Evolutionary conservation across 2,329 filamentous ascomycete genomes (phyloP), one percentile per base, ranked within the genome.

Genomic region (Pseudogymnoascus destructans): DNA sequence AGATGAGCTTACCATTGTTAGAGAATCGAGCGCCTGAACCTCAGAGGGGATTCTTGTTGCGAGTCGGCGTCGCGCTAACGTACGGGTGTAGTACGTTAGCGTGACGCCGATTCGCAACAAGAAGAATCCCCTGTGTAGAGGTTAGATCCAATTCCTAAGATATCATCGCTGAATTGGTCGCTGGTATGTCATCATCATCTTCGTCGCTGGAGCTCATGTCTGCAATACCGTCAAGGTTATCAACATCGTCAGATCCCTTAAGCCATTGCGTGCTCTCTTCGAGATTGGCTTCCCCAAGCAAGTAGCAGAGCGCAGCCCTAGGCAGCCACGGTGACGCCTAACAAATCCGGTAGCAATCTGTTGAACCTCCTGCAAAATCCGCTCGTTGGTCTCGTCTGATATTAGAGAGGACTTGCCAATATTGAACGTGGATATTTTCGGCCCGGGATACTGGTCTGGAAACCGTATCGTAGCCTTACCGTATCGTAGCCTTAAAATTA

Each of bases 121-220:
- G n/a, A 46, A 83, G 70, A 2, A 78, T 76, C 3, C 75, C 76
- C 42, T 79, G 79, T 3, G 75, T 72, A 17, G 73, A 74, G 61
- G 77, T 80, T 6, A 76, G 74, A 42, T 74, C 76, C 19, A 84
- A 72, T 63, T 84, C 81, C 62, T 83, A 80, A 5, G 81, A 84
- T 77, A 84, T 80, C 57, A 78, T 77, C 10, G 76, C 77, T 7
- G 67, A 69, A 27, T 66, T 63, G 38, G 66, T 66, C 15, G 67
- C 63, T 30, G 67, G 67, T 42, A 69, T 68, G 61, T 69, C 63
- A 9, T 72, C 73, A 54, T 91, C 88, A 63, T 91, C 87, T 60
- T 89, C 86, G 62, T 89, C 86, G 65, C 87, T 95, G 2, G 89
- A 96, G 63, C 88, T 91, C 63, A 93, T 89, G 59, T 87, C 86